phyloP scores from a whole-genome alignment of 495 filamentous ascomycete species.

The Tetracladium setigerum region DNA sequence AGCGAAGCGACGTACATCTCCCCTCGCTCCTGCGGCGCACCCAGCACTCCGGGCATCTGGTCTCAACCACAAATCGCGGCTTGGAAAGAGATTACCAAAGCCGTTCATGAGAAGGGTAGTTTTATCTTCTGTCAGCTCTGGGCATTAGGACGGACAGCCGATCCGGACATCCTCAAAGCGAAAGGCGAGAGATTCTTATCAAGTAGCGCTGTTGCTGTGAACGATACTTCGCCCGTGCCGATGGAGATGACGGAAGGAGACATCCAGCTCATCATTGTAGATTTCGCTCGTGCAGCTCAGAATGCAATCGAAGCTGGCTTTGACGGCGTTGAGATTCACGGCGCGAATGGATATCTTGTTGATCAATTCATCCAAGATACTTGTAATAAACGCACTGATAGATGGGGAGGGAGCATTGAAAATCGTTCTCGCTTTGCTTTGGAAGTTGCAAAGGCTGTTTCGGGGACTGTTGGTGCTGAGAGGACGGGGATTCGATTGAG shows the following conservation, averaged over 20 bases:
- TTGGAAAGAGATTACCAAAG: constrained; percentile 56
- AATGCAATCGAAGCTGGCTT: constrained; percentile 61
- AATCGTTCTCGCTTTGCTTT: constrained; percentile 49
- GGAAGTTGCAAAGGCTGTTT: constrained; percentile 46
- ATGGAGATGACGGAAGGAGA: constrained; percentile 42
- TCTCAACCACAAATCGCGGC: constrained; percentile 48
- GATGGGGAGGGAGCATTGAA: constrained; percentile 54
- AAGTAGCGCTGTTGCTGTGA: constrained; percentile 30
- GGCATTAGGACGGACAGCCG: constrained; percentile 52
- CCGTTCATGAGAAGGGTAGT: constrained; percentile 56
- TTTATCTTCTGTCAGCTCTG: constrained; percentile 63
- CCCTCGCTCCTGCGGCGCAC: constrained; percentile 36
- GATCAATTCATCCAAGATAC: background rate
- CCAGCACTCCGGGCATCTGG: constrained; percentile 56
- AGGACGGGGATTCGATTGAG: background rate
- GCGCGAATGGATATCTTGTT: constrained; percentile 3
- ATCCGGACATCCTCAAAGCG: constrained; percentile 29
- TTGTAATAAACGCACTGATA: constrained; percentile 47
- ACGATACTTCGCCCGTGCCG: constrained; percentile 31
- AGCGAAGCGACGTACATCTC: constrained; percentile 60
- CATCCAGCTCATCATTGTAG: constrained; percentile 43
- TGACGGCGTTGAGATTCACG: constrained; percentile 68
- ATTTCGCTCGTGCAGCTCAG: constrained; percentile 51
- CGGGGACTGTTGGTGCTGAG: constrained; percentile 31
- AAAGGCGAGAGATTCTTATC: constrained; percentile 31